Base-by-base conservation (phyloP, 768 basidiomycete species). In the Trametes gibbosa region DNA sequence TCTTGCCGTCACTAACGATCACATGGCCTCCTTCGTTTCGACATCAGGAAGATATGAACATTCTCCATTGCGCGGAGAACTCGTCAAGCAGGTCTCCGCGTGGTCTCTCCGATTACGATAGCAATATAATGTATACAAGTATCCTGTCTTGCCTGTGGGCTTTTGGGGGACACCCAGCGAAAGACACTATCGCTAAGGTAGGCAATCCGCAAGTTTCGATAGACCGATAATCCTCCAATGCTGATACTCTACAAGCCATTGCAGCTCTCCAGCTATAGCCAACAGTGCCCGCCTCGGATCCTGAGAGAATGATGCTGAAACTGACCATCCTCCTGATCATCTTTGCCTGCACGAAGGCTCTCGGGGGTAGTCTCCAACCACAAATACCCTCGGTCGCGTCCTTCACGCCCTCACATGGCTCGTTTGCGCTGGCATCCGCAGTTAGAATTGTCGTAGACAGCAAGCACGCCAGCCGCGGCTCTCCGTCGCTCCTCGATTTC, bases 351-450 rank as follows among this genome's bases (percentile, higher is more conserved):
- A 37, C 48, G 59, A 23, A 40, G 40, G 37, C 43, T n/a, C 27
- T 54, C 34, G 58, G 50, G 7, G 35, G 42, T n/a, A 51, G 27
- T 16, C 48, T 68, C 16, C 64, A 63, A 12, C 68, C 74, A 17
- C 76, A 76, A 59, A 74, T 78, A 13, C 75, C 75, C 3, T 74
- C 75, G 29, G 47, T 76, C n/a, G 71, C 71, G 9, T 70, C 69
- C 0, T 77, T 77, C 59, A 56, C 59, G 27, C 61, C 66, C 0
- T 62, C 67, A 0, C 55, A n/a, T 4, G 68, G 60, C 10, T 37
- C 53, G 19, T 79, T 78, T 55, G 17, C 65, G 41, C 68, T 78
- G 14, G 56, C 66, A 6, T 43, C 72, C 7, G 55, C 63, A 45
- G 72, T 74, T 14, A 67, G 66, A 45, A 73, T 79, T 29, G 24